Base-by-base conservation (phyloP, 2,329 filamentous ascomycete species). In the Ophiosphaerella herpotricha region DNA sequence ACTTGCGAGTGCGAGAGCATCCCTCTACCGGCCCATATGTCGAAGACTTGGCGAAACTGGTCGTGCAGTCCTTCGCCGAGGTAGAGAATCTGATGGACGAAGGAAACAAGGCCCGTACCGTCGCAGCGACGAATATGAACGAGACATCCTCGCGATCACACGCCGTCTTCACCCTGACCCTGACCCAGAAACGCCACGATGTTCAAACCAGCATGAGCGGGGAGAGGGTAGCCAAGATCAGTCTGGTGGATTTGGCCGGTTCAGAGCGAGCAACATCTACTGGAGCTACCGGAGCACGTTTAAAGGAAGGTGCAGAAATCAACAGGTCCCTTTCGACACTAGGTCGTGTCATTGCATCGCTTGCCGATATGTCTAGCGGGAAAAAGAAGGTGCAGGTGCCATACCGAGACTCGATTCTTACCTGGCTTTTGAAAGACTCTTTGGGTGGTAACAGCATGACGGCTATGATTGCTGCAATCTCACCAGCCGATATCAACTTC, bases 121-220 rank as follows among this genome's bases (percentile, higher is more conserved):
- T 99, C 34, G 94, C 94, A 3, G 94, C 94, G 7, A 99, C 94
- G 34, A 99, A 97, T 82, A 99, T 99, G 94, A 99, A 99, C 80
- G 94, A 97, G 75, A 99, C 95, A 0, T 97, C 91, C 52, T 96
- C 91, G 83, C 88, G 94, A 80, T 97, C 93, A 71, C 94, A 99
- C 74, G 94, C 94, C 35, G 95, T 99, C 43, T 99, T 99, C 72
- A 99, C 95, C 16, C 80, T 99, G 46, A 97, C 93, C 67, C 80
- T 99, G 39, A 96, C 91, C 0, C 94, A 99, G 73, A 97, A 97
- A 74, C 86, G 90, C 53, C 88, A 89, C 69, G 94, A 99, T 70
- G 78, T 84, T 2, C 91, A 97, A 71, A 97, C 94, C 0, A 95
- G 91, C 59, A 95, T 99, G 92, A 91, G 92, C 64, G 90, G 93